A percentile compares a stretch with the other conserved stretches of the same genome.
Conservation (phyloP, 495 filamentous ascomycete genomes). For the Tetracladium setigerum region DNA sequence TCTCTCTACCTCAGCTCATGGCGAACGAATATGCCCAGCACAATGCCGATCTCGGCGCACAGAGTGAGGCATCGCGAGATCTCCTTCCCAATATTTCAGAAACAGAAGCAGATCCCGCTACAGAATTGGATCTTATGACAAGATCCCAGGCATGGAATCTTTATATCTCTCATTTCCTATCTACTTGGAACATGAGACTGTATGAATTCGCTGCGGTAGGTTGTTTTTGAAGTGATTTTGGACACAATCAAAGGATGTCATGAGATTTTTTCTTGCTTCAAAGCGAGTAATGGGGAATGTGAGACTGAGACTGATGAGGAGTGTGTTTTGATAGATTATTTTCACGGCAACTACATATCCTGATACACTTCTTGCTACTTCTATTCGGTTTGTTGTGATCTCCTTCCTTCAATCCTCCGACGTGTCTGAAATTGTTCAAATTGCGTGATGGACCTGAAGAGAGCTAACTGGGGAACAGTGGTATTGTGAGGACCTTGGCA, state of each 20-base stretch:
- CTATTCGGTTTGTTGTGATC: conserved; percentile 26
- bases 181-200: conserved; percentile 62
- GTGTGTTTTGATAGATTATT: conserved; percentile 30
- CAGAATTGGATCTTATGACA: conserved; percentile 5
- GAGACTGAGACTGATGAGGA: background rate
- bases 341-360: conserved; percentile 54
- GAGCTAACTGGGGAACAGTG: conserved; percentile 14
- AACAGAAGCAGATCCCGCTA: too few species aligned
- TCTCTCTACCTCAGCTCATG: too few species aligned
- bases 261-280: too few species aligned
- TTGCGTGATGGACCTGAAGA: conserved; percentile 26
- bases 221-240: conserved; percentile 5
- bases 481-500: conserved; percentile 29
- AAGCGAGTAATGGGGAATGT: too few species aligned
- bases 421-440: conserved; percentile 8
- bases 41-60: too few species aligned
- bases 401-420: conserved; percentile 6
- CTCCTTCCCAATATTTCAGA: too few species aligned
- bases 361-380: conserved; percentile 40
- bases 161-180: conserved; percentile 56
- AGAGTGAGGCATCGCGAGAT: too few species aligned
- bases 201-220: conserved; percentile 57
- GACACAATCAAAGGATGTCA: too few species aligned
- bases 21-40: too few species aligned
- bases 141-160: conserved; percentile 30